Evolutionary conservation across 352 stramenopile species (phyloP).

Genomic region (Globisporangium recalcitrans): DNA sequence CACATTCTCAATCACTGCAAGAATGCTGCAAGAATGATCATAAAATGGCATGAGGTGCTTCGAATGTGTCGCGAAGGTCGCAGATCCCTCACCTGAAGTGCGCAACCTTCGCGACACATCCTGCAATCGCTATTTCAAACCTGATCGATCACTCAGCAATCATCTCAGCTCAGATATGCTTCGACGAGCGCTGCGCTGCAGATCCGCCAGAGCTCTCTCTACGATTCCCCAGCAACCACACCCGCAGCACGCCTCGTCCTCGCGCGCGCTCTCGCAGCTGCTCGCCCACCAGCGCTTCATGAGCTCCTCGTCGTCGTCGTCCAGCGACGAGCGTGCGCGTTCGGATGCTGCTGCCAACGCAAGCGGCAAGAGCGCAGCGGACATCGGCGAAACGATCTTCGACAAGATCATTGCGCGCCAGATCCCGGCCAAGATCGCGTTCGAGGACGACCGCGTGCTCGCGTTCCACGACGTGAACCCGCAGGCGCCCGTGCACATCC

Average conservation of each 20-base stretch:
- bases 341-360: slow-evolving; percentile 45
- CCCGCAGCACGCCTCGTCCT: background rate
- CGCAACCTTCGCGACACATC: background rate
- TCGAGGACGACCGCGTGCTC: slow-evolving; percentile 93
- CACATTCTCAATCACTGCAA: too few species aligned
- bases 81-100: background rate
- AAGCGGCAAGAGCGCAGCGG: slow-evolving; percentile 19
- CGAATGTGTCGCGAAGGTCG: background rate
- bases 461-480: slow-evolving; percentile 98
- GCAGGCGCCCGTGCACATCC: slow-evolving; percentile 92
- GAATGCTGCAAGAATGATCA: too few species aligned
- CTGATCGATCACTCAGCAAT: background rate
- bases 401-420: slow-evolving; percentile 95
- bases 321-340: slow-evolving; percentile 48
- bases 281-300: slow-evolving; percentile 25
- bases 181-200: slow-evolving; percentile 18
- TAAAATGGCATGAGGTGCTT: too few species aligned
- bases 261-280: slow-evolving; percentile 11
- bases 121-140: too few species aligned
- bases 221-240: slow-evolving; percentile 1
- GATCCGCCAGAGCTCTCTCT: slow-evolving; percentile 3
- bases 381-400: slow-evolving; percentile 92
- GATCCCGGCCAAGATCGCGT: slow-evolving; percentile 95
- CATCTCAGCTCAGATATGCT: slow-evolving; percentile 15
- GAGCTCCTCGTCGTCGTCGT: slow-evolving; percentile 26